Evolutionary conservation across 208 protist species (phyloP).

Genomic region (Borovskyia barvae): DNA sequence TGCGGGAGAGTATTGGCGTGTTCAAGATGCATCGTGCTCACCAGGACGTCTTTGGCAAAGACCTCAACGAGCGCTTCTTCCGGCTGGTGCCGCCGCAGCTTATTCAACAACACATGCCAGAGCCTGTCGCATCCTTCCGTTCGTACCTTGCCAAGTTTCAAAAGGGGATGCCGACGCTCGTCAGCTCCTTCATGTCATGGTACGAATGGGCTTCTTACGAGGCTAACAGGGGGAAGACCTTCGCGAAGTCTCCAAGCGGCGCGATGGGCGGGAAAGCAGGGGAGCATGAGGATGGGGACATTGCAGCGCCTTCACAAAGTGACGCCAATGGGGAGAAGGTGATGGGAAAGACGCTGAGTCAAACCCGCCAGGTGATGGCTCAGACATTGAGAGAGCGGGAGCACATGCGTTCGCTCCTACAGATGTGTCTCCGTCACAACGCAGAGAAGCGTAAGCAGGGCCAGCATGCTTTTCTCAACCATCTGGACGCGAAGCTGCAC

Average conservation of each 20-base stretch:
- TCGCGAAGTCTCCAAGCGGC: constrained; percentile 14
- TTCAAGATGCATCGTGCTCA: constrained; percentile 56
- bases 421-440: constrained; percentile 89
- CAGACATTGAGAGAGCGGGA: constrained; percentile 72
- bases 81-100: constrained; percentile 72
- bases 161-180: constrained; percentile 43
- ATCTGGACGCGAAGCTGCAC: constrained; percentile 60
- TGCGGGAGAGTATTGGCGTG: constrained; percentile 57
- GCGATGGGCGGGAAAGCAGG: not conserved
- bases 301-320: constrained; percentile 21
- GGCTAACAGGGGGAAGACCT: constrained; percentile 47
- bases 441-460: constrained; percentile 64
- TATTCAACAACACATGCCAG: constrained; percentile 76
- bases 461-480: constrained; percentile 82
- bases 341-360: constrained; percentile 34
- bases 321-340: constrained; percentile 14
- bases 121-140: constrained; percentile 52
- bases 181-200: constrained; percentile 71
- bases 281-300: constrained; percentile 11
- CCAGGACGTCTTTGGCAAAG: constrained; percentile 42
- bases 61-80: constrained; percentile 65
- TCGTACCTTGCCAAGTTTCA: constrained; percentile 78
- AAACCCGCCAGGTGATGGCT: constrained; percentile 53
- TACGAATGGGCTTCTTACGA: constrained; percentile 87
- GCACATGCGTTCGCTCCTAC: constrained; percentile 77